Base-by-base conservation (phyloP, 768 basidiomycete species). In the Xerocomus spinulosus region DNA sequence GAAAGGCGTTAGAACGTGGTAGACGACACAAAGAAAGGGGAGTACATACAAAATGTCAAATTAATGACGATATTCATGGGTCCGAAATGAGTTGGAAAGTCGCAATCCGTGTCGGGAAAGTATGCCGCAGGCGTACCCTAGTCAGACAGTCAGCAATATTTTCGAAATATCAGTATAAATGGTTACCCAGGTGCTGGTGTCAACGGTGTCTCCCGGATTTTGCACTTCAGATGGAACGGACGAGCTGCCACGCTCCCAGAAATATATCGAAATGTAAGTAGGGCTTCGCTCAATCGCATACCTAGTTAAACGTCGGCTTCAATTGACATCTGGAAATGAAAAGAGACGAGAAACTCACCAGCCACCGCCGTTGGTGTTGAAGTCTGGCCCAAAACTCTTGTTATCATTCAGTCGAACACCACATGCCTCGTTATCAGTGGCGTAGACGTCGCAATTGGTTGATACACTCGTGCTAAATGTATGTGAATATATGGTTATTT, bases 331-430 rank as follows among this genome's bases (percentile, higher is more conserved):
- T 1, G 5, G 10, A 28, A 54, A 42, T 12, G 44, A 12, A 39
- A 24, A 8, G 17, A 25, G 21, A 26, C 5, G 24, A 9, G 18
- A 26, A 9, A 48, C 5, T 42, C 18, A 70, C 65, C 65, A 73
- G 24, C 72, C 70, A n/a, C 72, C 72, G 8, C 72, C 72, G 14
- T 20, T 26, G 2, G n/a, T 17, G 37, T 73, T 73, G 55, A 73
- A 72, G 10, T 46, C 41, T 4, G 67, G 58, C 1, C 72, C 72
- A 37, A 55, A 72, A 39, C 66, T 69, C n/a, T 61, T 63, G 7
- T 23, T 44, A 23, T 64, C 59, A 4, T 48, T 41, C n/a, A 51
- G 10, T 2, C 12, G 5, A 10, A 72, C 66, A n/a, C 68, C 58
- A 46, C 72, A 72, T 28, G 68, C 70, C 5, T 34, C 3, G 54